Evolutionary conservation across 495 filamentous ascomycete species (phyloP), one percentile per base, ranked within the genome.

Genomic region (Ramalina peruviana): DNA sequence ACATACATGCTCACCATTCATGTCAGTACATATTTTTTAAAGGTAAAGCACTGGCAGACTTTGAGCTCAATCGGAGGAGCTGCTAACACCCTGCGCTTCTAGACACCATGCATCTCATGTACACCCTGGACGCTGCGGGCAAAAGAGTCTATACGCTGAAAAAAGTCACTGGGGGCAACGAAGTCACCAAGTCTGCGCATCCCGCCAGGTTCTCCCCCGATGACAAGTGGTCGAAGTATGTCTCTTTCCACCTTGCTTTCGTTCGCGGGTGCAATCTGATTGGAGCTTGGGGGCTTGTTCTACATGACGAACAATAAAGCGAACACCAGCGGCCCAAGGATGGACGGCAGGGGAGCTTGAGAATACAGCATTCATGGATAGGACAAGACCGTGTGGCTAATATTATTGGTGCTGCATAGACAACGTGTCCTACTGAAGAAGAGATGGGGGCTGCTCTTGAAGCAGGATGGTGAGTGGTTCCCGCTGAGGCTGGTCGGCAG

Each of bases 201-300:
- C 92, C 93, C 19, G 93, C 93, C 41, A 75, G 93, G 53, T 98
- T 96, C 74, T 92, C 86, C 36, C 92, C 92, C 52, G 92, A 98
- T 71, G 92, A 98, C 73, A 93, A 92, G 71, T 94, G 90, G 72
- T 95, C 89, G 56, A 80, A 79, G 81, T 84, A 66, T 49, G 75
- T 56, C 39, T 21, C 36, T 20, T 41, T 12, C 26, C 21, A 17
- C 27, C 3, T 46, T 30, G 19, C 19, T 33, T 46, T 7, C 16
- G 15, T 40, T 15, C 36, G 12, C 23, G 4, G 1, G 23, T 25
- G 23, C 23, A 4, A 3, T 4, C 23, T 3, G 23, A 25, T 25
- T 25, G 23, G 23, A 25, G 23, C 23, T 2, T 25, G 23, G 23
- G 23, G 6, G 23, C 23, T 6, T 4, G 6, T 25, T 25, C 23